These are phyloP conservation scores for Dactylorhiza incarnata DNA, from an alignment of 106 monocot species.

Conservation along the genomic window DNA sequence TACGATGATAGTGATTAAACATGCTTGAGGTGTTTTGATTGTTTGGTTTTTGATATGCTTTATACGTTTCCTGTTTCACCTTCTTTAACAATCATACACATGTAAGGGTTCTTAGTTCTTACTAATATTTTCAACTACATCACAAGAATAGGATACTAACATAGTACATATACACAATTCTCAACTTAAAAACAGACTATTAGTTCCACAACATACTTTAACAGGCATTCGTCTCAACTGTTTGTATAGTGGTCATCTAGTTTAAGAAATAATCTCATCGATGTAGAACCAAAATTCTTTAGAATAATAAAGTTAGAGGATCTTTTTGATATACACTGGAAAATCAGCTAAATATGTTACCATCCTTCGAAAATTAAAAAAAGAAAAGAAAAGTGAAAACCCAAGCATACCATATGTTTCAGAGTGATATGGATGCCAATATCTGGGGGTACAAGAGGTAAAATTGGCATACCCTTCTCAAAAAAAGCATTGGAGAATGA, in stretches of 20 bases:
- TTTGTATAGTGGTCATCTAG: too few relatives aligned
- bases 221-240: not conserved
- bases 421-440: constrained; percentile 63
- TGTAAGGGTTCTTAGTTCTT: not conserved
- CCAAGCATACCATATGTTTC: constrained; percentile 69
- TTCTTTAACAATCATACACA: not conserved
- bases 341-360: too few relatives aligned
- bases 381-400: not conserved
- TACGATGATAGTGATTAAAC: not conserved
- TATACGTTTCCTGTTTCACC: not conserved
- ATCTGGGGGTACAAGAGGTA: constrained; percentile 68
- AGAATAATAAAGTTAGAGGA: too few relatives aligned
- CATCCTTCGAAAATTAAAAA: not conserved
- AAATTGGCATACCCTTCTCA: constrained; percentile 57
- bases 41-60: not conserved
- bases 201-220: not conserved
- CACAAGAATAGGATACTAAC: not conserved
- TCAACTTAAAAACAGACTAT: not conserved
- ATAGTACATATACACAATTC: not conserved
- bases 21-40: not conserved
- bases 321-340: too few relatives aligned
- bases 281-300: too few relatives aligned
- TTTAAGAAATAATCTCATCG: too few relatives aligned
- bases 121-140: not conserved
- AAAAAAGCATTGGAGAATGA: constrained; percentile 87